These are phyloP conservation scores for Phylloporus sp. DNA, from an alignment of 768 basidiomycete species.

Conservation along the genomic window DNA sequence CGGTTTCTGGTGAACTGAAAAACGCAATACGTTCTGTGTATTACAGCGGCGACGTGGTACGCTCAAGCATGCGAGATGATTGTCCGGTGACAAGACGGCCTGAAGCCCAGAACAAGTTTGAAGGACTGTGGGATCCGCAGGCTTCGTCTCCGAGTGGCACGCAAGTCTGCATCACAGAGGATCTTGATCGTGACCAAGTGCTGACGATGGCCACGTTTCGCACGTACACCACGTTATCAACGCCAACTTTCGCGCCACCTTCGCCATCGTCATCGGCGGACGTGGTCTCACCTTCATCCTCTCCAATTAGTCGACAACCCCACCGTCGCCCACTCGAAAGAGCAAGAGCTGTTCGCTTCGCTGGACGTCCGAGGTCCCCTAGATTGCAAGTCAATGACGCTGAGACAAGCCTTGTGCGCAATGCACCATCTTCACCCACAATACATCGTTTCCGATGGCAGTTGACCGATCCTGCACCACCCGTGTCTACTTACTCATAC, in stretches of 20 bases:
- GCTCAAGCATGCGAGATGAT: background rate
- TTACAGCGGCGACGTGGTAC: background rate
- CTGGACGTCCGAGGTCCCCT: conserved; percentile 24
- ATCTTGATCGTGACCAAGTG: conserved; percentile 16
- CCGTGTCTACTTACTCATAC: conserved; percentile 5
- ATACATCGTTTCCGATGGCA: too few species aligned
- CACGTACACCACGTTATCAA: conserved; percentile 27
- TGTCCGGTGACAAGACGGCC: background rate
- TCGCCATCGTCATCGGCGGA: conserved; percentile 28
- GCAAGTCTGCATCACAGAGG: too few species aligned
- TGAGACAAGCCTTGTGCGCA: conserved; percentile 7
- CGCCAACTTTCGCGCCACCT: conserved; percentile 27
- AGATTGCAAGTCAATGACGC: conserved; percentile 14
- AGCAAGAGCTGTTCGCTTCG: conserved; percentile 29
- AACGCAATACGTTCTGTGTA: background rate
- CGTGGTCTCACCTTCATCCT: conserved; percentile 17
- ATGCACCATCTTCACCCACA: conserved; percentile 2
- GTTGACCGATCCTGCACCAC: conserved; percentile 5
- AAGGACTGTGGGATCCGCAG: conserved; percentile 13
- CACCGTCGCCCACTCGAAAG: conserved; percentile 31
- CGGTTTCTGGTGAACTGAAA: background rate
- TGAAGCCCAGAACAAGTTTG: conserved; percentile 4
- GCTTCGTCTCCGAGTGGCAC: too few species aligned
- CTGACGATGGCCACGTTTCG: conserved; percentile 15
- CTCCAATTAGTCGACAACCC: conserved; percentile 18